Conservation (phyloP, 306 rosid species). For the Prunus salicina region DNA sequence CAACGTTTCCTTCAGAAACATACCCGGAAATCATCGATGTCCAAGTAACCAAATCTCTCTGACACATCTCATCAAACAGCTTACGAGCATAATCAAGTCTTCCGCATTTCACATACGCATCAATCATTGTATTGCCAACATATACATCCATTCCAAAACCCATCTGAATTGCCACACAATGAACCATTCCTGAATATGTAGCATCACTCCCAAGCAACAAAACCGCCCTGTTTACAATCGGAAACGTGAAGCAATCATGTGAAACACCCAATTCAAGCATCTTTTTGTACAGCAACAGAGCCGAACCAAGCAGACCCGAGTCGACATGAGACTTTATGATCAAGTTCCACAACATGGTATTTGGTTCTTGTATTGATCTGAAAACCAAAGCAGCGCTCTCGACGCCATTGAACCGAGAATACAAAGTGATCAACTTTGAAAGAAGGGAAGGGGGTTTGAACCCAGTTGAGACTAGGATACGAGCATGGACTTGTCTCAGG, state of each 20-base stretch:
- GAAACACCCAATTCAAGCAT: constrained; percentile 42
- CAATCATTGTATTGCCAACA: constrained; percentile 52
- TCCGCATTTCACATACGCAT: constrained; percentile 42
- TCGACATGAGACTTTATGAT: constrained; percentile 37
- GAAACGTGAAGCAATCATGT: constrained; percentile 47
- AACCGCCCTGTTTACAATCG: constrained; percentile 35
- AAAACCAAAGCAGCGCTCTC: constrained; percentile 30
- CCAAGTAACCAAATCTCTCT: constrained; percentile 55
- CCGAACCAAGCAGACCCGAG: constrained; percentile 31
- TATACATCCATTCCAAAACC: constrained; percentile 46
- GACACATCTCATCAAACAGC: constrained; percentile 39
- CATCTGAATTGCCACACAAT: constrained; percentile 41
- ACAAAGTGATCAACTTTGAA: constrained; percentile 24
- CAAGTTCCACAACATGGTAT: constrained; percentile 42
- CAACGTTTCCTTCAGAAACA: constrained; percentile 22
- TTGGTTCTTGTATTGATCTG: constrained; percentile 16
- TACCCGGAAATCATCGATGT: constrained; percentile 45
- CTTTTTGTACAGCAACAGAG: constrained; percentile 33
- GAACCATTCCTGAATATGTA: constrained; percentile 44
- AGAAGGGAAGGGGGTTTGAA: constrained; percentile 9
- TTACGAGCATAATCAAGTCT: constrained; percentile 15
- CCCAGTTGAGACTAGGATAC: constrained; percentile 30
- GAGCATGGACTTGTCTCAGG: constrained; percentile 33
- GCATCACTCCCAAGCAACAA: constrained; percentile 18
- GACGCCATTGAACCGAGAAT: constrained; percentile 33